Conservation (phyloP, 306 rosid genomes). For the Neltuma alba region DNA sequence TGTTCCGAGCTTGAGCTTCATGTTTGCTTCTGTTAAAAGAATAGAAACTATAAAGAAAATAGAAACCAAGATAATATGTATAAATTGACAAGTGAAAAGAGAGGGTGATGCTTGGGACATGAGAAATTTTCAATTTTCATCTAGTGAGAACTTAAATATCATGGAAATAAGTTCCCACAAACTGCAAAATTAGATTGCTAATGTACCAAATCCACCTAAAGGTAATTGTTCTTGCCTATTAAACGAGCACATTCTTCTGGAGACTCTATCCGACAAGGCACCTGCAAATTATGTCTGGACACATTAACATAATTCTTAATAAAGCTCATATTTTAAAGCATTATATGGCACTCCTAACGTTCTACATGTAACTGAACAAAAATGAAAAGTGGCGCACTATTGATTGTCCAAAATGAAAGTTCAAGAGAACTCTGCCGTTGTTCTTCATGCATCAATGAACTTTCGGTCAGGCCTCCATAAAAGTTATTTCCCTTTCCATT, state of each 20-base stretch:
- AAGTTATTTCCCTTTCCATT: no score
- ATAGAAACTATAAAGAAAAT: slow-evolving; percentile 1
- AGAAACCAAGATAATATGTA: slow-evolving; percentile 4
- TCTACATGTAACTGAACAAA: neutral
- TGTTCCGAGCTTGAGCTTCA: slow-evolving; percentile 68
- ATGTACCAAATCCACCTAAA: neutral
- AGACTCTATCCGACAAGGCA: slow-evolving; percentile 74
- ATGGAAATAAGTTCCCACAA: neutral
- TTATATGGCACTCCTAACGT: neutral
- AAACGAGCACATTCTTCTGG: slow-evolving; percentile 39
- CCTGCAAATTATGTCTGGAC: slow-evolving; percentile 53
- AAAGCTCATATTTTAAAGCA: slow-evolving; percentile 14
- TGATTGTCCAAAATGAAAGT: slow-evolving; percentile 8
- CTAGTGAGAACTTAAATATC: neutral
- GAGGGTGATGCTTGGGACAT: neutral
- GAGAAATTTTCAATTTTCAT: neutral
- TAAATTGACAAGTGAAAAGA: neutral
- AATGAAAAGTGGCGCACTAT: neutral
- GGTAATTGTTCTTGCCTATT: slow-evolving; percentile 6
- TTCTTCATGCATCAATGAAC: no score
- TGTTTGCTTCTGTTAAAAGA: slow-evolving; percentile 61
- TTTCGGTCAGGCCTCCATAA: no score
- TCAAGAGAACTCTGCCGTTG: no score
- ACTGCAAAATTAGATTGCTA: neutral
- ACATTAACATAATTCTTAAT: slow-evolving; percentile 31